Evolutionary conservation across 805 yeast species (phyloP).

Genomic region (Candida insectorum): DNA sequence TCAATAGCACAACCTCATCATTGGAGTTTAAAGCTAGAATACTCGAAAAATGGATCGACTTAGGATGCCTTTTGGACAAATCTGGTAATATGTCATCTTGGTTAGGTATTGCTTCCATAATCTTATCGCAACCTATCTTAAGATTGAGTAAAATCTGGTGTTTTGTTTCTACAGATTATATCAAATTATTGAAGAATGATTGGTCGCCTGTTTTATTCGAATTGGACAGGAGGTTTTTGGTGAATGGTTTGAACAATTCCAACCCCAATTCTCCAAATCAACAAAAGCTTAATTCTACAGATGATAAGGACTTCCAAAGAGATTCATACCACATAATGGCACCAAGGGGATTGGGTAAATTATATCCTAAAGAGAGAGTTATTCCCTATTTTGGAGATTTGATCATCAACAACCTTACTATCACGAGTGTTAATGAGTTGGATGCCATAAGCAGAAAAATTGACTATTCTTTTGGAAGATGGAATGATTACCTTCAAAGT

Average conservation of each 20-base stretch:
- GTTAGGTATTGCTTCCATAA: conserved; percentile 82
- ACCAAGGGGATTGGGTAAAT: conserved; percentile 80
- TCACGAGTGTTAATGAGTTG: conserved; percentile 47
- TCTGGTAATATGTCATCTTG: conserved; percentile 92
- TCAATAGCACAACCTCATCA: conserved; percentile 14
- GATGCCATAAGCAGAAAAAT: conserved; percentile 67
- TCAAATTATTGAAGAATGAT: conserved; percentile 64
- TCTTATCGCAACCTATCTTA: conserved; percentile 79
- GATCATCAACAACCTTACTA: conserved; percentile 42
- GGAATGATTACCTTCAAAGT: conserved; percentile 68
- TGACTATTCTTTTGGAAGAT: conserved; percentile 69
- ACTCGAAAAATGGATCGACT: conserved; percentile 77
- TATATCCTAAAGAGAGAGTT: conserved; percentile 71
- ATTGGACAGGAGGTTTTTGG: conserved; percentile 69
- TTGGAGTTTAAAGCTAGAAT: conserved; percentile 57
- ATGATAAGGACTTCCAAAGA: conserved; percentile 16
- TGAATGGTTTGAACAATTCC: conserved; percentile 17
- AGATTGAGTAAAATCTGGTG: conserved; percentile 77
- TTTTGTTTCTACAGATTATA: conserved; percentile 53
- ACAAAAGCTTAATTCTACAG: conserved; percentile 1
- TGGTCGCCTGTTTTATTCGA: conserved; percentile 95
- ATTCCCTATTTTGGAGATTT: conserved; percentile 92
- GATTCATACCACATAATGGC: conserved; percentile 73
- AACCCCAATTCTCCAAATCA: conserved; percentile 9
- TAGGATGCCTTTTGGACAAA: conserved; percentile 74